Evolutionary conservation across 2,329 filamentous ascomycete genomes (phyloP).

Genomic region (Colletotrichum tabaci): DNA sequence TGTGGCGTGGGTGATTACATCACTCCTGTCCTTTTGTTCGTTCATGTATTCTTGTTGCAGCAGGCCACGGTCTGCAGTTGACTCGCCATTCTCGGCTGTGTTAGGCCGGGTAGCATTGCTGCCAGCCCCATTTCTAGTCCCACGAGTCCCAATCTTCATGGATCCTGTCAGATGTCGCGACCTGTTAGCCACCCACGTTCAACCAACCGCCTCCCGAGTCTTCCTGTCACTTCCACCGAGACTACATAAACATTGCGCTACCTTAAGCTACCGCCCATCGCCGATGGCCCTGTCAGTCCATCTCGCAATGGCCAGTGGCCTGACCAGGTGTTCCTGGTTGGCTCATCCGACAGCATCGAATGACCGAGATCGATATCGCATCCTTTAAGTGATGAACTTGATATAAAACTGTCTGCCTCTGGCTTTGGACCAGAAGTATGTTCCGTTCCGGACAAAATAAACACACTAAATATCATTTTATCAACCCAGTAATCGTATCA

Average conservation of each 20-base stretch:
- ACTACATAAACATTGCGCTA: constrained; percentile 5
- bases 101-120: background rate
- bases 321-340: constrained; percentile 25
- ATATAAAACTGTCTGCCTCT: constrained; percentile 28
- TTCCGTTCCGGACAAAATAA: background rate
- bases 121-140: background rate
- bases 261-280: constrained; percentile 17
- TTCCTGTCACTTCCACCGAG: background rate
- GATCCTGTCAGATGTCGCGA: constrained; percentile 8
- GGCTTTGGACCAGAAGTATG: background rate
- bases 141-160: background rate
- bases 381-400: background rate
- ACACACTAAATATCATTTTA: background rate
- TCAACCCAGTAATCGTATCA: background rate
- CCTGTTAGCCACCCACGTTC: background rate
- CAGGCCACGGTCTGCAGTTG: background rate
- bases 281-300: constrained; percentile 22
- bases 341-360: background rate
- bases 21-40: constrained; percentile 6
- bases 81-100: background rate
- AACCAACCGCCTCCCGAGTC: background rate
- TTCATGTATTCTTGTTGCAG: background rate
- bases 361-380: constrained; percentile 3
- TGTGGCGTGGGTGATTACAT: constrained; percentile 39
- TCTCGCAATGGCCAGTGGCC: constrained; percentile 16